Base-by-base conservation (phyloP, 768 basidiomycete genomes). In the Suillus occidentalis region DNA sequence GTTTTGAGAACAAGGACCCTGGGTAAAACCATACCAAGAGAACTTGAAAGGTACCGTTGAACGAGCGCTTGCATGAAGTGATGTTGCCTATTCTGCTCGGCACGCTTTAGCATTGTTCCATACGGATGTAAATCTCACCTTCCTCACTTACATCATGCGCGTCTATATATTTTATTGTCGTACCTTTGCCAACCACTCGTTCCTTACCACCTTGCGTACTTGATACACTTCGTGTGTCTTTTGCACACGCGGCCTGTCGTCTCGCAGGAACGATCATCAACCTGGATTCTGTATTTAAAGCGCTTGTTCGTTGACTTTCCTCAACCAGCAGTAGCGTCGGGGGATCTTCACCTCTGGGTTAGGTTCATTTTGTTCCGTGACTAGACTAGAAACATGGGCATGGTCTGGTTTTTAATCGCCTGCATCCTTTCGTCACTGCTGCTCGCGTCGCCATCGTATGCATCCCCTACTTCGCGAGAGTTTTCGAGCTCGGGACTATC, bases 331-430 rank as follows among this genome's bases (percentile, higher is more conserved):
- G 34, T n/a, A 31, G 65, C 39, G 47, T 63, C 45, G 65, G 56
- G 55, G 22, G 52, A 28, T 57, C 45, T 58, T 36, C 16, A 22
- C 53, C 34, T 36, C 36, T 36, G 37, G 52, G 65, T 18, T 39
- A 57, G 22, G 22, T 36, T 57, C 36, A 58, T 58, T 56, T 63
- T 60, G 66, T 66, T 40, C 36, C 34, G 6, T 31, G 31, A 31
- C 60, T 47, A 39, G 49, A 28, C 43, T 49, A 61, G 45, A 25
- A 72, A 63, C 34, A 36, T 36, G 34, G 34, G 63, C 68, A 82
- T 82, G 80, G 69, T 81, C 67, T 70, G 69, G 63, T 63, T 77
- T 63, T 64, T 73, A 72, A 68, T 76, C 73, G 68, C 80, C 64
- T 60, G 52, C 22, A 55, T 64, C 52, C 37, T 77, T 63, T 66